phyloP scores from a whole-genome alignment of 225 moss, liverwort and hornwort genomes.

The Antitrichia curtipendula region DNA sequence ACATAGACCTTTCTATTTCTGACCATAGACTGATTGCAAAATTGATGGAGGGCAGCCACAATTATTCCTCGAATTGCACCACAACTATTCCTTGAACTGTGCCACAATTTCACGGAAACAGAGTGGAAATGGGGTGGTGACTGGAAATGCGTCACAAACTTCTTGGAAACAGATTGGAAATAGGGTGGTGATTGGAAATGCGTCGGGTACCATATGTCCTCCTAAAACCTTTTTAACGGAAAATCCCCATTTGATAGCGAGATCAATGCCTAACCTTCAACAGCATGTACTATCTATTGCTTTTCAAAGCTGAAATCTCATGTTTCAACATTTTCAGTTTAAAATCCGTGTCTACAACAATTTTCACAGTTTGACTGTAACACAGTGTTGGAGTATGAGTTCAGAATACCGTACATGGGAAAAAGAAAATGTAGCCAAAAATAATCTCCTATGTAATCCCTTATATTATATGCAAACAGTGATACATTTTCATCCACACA shows the following conservation, averaged over 20 bases:
- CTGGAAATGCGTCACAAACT: too few relatives aligned
- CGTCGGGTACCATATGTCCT: too few relatives aligned
- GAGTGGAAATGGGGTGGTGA: too few relatives aligned
- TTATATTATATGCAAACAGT: background rate
- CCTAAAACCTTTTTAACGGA: too few relatives aligned
- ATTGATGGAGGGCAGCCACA: too few relatives aligned
- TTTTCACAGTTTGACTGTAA: background rate
- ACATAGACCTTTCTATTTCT: too few relatives aligned
- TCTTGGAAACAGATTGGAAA: too few relatives aligned
- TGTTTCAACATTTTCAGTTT: background rate
- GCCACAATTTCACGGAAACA: too few relatives aligned
- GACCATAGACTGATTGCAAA: too few relatives aligned
- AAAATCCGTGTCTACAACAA: background rate
- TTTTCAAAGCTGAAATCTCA: background rate
- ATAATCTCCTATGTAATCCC: background rate
- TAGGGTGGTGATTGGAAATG: too few relatives aligned
- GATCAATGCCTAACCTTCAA: background rate
- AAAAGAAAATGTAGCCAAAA: background rate
- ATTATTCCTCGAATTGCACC: too few relatives aligned
- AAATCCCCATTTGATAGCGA: background rate
- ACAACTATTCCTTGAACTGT: too few relatives aligned
- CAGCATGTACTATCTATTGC: background rate
- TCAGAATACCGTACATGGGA: background rate
- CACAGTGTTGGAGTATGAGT: background rate
- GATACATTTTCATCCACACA: background rate